These are phyloP conservation scores for Hypericum androsaemum DNA, from an alignment of 345 rosid genomes.

Conservation along the genomic window DNA sequence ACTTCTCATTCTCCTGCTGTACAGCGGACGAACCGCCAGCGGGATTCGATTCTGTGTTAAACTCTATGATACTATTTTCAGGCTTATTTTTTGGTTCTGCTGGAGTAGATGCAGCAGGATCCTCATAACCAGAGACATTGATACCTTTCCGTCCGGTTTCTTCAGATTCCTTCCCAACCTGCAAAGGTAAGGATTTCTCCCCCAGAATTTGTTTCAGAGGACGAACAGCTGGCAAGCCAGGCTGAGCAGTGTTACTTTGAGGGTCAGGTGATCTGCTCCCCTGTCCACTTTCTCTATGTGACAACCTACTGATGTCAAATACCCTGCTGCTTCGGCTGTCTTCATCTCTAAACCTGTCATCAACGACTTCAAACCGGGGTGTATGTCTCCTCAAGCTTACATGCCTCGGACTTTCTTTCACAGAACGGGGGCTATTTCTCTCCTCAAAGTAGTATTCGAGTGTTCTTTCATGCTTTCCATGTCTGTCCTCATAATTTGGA, in stretches of 20 bases:
- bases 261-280: constrained; percentile 40
- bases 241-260: constrained; percentile 19
- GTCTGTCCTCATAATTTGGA: constrained; percentile 31
- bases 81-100: constrained; percentile 15
- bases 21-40: constrained; percentile 12
- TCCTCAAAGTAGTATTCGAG: constrained; percentile 39
- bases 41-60: constrained; percentile 17
- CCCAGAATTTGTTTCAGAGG: constrained; percentile 30
- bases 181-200: constrained; percentile 18
- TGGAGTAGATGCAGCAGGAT: constrained; percentile 9
- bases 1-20: constrained; percentile 17
- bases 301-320: constrained; percentile 15
- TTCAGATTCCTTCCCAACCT: constrained; percentile 19
- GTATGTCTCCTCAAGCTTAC: constrained; percentile 44
- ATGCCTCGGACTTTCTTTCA: constrained; percentile 32
- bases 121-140: constrained; percentile 14
- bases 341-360: constrained; percentile 64
- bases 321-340: constrained; percentile 24
- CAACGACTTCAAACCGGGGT: constrained; percentile 71
- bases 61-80: constrained; percentile 33
- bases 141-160: constrained; percentile 18
- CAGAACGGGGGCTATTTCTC: constrained; percentile 42
- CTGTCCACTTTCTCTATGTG: constrained; percentile 26
- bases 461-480: constrained; percentile 25
- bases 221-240: constrained; percentile 21